A percentile compares a stretch with the other conserved stretches of the same genome.
phyloP scores from a whole-genome alignment of 371 early-diverging fungal genomes.

The Basidiobolus meristosporus region DNA sequence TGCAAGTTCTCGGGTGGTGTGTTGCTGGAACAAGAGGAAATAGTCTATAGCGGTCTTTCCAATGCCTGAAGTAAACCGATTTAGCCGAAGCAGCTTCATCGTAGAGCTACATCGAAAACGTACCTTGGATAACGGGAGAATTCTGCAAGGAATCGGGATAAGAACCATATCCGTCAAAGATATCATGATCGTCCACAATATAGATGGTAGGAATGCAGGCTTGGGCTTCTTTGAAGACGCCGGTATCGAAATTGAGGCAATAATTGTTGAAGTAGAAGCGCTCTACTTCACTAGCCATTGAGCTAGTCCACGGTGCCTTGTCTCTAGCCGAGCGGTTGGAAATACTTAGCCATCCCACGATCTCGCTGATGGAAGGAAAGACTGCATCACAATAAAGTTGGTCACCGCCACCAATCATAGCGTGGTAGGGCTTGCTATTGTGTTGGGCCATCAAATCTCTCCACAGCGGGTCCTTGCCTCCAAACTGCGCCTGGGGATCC shows the following conservation, averaged over 20 bases:
- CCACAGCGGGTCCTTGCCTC: conserved; percentile 57
- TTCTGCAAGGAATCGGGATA: conserved; percentile 60
- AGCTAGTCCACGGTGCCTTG: conserved; percentile 17
- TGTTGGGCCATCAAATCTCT: conserved; percentile 57
- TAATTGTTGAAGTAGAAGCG: conserved; percentile 60
- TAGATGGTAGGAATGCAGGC: conserved; percentile 53
- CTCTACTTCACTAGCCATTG: conserved; percentile 31
- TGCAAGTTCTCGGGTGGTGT: conserved; percentile 38
- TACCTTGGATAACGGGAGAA: conserved; percentile 23
- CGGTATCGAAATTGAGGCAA: conserved; percentile 39
- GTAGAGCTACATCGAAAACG: background rate
- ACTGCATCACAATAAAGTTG: conserved; percentile 60
- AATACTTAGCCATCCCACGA: conserved; percentile 35
- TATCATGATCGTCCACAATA: conserved; percentile 71
- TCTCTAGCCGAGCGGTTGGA: conserved; percentile 11
- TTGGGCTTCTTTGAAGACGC: conserved; percentile 32
- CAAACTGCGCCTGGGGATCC: conserved; percentile 25
- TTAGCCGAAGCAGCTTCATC: background rate
- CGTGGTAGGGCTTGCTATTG: conserved; percentile 42
- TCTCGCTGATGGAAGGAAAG: conserved; percentile 18
- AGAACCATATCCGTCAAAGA: conserved; percentile 64
- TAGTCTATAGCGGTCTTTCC: conserved; percentile 52
- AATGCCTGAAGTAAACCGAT: conserved; percentile 9
- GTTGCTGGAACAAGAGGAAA: conserved; percentile 72
- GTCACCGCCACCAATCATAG: conserved; percentile 70